These are phyloP conservation scores for Pseudocercospora cruenta DNA, from an alignment of 2,329 filamentous ascomycete genomes.

Conservation along the genomic window DNA sequence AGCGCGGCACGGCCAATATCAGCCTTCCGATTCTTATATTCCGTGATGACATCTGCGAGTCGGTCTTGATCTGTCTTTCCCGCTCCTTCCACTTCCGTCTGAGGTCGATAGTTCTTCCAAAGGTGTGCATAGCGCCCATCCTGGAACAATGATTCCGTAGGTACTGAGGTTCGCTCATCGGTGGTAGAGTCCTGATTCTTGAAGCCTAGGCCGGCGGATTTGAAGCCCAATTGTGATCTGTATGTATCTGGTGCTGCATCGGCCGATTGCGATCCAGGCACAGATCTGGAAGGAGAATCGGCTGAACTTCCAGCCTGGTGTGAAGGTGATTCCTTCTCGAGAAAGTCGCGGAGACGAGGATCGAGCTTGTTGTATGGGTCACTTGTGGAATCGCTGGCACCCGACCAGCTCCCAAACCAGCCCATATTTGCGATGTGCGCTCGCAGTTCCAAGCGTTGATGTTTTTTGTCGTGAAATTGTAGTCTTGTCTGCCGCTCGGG, in stretches of 20 bases:
- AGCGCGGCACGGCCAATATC: constrained; percentile 79
- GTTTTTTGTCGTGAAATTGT: neutral
- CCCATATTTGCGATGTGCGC: constrained; percentile 53
- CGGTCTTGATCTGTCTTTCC: constrained; percentile 78
- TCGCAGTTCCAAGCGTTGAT: neutral
- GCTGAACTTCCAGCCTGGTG: constrained; percentile 57
- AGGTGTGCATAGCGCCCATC: constrained; percentile 81
- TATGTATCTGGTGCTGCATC: constrained; percentile 37
- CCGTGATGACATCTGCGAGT: constrained; percentile 76
- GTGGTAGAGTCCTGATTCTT: constrained; percentile 29
- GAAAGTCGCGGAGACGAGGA: constrained; percentile 79
- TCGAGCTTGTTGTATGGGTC: constrained; percentile 77
- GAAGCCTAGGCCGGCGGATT: constrained; percentile 27
- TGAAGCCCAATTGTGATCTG: constrained; percentile 37
- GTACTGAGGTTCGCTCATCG: constrained; percentile 44
- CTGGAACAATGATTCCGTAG: constrained; percentile 62
- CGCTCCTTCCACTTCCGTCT: constrained; percentile 68
- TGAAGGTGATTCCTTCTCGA: constrained; percentile 78
- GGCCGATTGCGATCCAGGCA: constrained; percentile 30
- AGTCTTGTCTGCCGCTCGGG: neutral
- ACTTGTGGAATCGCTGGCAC: constrained; percentile 50
- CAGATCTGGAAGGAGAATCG: neutral
- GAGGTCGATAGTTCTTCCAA: constrained; percentile 87
- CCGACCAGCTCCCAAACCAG: constrained; percentile 62
- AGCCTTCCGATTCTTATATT: constrained; percentile 79